Evolutionary conservation across 768 basidiomycete genomes (phyloP).

Genomic region (Macrolepiota dolichaula): DNA sequence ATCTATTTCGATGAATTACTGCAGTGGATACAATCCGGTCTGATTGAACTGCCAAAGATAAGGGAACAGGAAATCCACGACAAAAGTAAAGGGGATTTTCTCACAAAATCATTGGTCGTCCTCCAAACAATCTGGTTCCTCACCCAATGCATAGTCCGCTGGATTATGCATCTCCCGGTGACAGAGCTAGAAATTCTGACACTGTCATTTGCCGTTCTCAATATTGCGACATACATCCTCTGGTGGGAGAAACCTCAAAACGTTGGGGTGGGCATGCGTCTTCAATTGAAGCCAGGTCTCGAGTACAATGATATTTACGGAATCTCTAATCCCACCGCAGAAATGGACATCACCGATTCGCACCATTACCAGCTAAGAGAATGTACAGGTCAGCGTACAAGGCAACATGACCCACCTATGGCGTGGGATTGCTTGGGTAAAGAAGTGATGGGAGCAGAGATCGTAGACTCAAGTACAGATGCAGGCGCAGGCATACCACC

Average conservation of each 20-base stretch:
- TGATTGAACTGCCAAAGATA: background rate
- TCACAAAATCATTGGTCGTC: background rate
- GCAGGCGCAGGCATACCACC: no score
- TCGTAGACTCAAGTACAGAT: background rate
- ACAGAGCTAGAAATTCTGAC: constrained; percentile 10
- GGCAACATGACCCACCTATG: no score
- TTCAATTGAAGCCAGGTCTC: background rate
- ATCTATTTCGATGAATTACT: background rate
- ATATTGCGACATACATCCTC: background rate
- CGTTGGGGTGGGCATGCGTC: background rate
- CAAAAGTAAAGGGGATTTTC: constrained; percentile 6
- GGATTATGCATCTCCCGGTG: background rate
- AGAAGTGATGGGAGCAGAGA: background rate
- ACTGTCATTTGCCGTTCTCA: constrained; percentile 2
- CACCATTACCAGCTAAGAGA: background rate
- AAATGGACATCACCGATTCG: background rate
- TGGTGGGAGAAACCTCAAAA: constrained; percentile 12
- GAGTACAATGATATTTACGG: background rate
- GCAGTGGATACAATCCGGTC: background rate
- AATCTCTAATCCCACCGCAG: background rate
- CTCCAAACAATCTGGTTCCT: constrained; percentile 8
- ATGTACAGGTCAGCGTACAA: no score
- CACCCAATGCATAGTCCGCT: constrained; percentile 3
- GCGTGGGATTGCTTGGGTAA: background rate
- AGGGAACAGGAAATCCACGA: background rate